Base-by-base conservation (phyloP, 768 basidiomycete species). In the Rhodotorula taiwanensis region DNA sequence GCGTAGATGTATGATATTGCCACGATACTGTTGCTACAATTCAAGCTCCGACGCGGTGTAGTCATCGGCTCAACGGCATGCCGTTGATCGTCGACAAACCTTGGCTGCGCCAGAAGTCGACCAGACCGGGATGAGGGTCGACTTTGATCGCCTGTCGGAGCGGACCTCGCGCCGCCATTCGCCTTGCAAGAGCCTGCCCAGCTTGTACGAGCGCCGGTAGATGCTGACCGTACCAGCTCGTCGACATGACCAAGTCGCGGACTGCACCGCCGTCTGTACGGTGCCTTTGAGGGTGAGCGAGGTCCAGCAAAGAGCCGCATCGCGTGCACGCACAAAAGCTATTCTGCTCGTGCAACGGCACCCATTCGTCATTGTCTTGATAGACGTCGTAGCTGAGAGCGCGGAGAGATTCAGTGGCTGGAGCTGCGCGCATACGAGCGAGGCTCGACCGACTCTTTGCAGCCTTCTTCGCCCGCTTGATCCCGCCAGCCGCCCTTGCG, bases 301-400 rank as follows among this genome's bases (percentile, higher is more conserved):
- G 34, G n/a, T n/a, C n/a, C n/a, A n/a, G n/a, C n/a, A n/a, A n/a
- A n/a, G n/a, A n/a, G n/a, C n/a, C n/a, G n/a, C n/a, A n/a, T n/a
- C n/a, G 41, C 1, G 21, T 9, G 4, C 11, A 25, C 55, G 44
- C 33, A 55, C 55, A 57, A 28, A 57, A 49, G 7, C 27, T 21
- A 28, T 41, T 45, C 36, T 41, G 23, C 21, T 57, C 36, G 36
- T 28, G 25, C 20, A 57, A 4, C 21, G 56, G 47, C 3, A 49
- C 48, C 56, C 56, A 57, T 2, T 49, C 30, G 14, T 39, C 56
- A 27, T 48, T 15, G 6, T 27, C 13, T 23, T 57, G 56, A 25
- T 57, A 57, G 47, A 57, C 45, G 34, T 49, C 56, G 36, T 30
- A 57, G 36, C 56, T 57, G 52, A n/a, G n/a, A n/a, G n/a, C n/a